Conservation (phyloP, 495 filamentous ascomycete species). For the Neurospora africana region DNA sequence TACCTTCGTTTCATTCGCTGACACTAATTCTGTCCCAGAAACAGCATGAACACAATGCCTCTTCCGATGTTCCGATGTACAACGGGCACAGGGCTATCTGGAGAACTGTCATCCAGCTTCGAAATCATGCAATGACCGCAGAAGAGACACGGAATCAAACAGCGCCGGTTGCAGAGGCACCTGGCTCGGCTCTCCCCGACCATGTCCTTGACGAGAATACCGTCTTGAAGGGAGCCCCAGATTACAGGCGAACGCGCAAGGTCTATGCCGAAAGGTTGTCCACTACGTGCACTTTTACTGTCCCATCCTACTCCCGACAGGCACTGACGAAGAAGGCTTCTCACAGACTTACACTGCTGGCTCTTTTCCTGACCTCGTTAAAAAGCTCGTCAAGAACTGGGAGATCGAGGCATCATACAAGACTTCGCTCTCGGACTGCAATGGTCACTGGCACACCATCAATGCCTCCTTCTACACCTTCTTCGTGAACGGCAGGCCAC, state of each 20-base stretch:
- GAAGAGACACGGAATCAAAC: not conserved
- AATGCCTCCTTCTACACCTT: conserved; percentile 46
- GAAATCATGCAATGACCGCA: not conserved
- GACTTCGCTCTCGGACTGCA: conserved; percentile 40
- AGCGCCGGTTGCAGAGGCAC: not conserved
- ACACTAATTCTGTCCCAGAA: not conserved
- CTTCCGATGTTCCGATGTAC: not conserved
- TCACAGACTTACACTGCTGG: conserved; percentile 46
- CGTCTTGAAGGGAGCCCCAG: conserved; percentile 45
- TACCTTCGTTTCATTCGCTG: not conserved
- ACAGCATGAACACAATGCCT: not conserved
- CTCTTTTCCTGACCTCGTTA: conserved; percentile 45
- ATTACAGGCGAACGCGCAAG: conserved; percentile 49
- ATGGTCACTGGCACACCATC: conserved; percentile 59
- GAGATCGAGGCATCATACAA: conserved; percentile 62
- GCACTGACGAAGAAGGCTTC: conserved; percentile 29
- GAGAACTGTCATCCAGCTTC: not conserved
- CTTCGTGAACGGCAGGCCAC: conserved; percentile 48
- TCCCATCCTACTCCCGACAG: not conserved
- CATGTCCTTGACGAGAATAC: conserved; percentile 51
- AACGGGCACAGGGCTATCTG: not conserved
- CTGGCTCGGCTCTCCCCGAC: conserved; percentile 31
- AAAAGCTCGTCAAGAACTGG: conserved; percentile 69
- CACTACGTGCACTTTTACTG: not conserved
- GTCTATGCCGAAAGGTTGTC: conserved; percentile 41